A percentile compares a stretch with the other conserved stretches of the same genome.
These are phyloP conservation scores for Salicornia ramosissima DNA, from an alignment of 148 eudicot genomes.

Conservation along the genomic window DNA sequence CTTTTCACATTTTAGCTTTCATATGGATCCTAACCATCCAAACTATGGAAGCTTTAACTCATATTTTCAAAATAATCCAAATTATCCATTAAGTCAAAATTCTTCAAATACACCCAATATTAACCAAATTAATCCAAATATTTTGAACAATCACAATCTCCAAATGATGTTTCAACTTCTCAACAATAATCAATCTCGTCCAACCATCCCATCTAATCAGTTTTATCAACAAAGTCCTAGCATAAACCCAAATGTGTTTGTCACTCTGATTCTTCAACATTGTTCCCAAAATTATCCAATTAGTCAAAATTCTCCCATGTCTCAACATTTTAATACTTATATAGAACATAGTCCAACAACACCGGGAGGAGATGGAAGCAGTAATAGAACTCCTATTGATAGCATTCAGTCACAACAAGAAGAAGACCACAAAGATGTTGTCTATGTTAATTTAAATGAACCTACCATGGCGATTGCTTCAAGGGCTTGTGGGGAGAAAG, in stretches of 20 bases:
- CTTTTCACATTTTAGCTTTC: too few relatives aligned
- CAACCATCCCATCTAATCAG: neutral
- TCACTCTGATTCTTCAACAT: neutral
- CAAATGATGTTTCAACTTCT: neutral
- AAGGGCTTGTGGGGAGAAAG: neutral
- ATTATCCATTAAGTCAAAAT: too few relatives aligned
- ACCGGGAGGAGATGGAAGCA: neutral
- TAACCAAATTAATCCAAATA: neutral
- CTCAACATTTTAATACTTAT: neutral
- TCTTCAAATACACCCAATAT: neutral
- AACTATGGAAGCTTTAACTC: too few relatives aligned
- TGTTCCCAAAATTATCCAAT: neutral
- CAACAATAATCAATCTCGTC: neutral
- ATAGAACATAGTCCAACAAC: neutral
- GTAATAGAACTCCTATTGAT: neutral
- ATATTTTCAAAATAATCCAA: neutral
- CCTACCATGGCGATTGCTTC: neutral
- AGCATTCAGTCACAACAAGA: too few relatives aligned
- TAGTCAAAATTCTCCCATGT: neutral
- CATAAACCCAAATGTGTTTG: neutral
- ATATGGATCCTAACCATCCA: too few relatives aligned
- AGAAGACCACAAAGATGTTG: neutral
- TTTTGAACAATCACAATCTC: neutral
- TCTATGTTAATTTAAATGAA: neutral
- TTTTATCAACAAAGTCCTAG: neutral